Percentiles rank a stretch among this genome's conserved stretches.
Evolutionary conservation across 2,329 filamentous ascomycete species (phyloP).

Genomic region (Neurospora sp.): DNA sequence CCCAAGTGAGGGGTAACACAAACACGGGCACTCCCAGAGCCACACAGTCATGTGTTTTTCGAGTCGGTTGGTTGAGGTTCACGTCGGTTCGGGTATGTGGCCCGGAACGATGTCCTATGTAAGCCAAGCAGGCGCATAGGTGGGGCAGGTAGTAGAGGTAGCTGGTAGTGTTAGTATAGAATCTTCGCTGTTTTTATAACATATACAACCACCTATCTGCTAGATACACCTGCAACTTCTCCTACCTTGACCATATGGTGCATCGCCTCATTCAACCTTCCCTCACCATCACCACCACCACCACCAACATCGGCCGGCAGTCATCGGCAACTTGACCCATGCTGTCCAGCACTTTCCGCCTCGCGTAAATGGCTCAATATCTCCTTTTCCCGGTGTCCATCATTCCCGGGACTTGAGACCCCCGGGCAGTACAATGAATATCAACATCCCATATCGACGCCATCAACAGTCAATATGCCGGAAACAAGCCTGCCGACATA

Average conservation of each 20-base stretch:
- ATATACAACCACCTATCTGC: neutral
- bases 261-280: neutral
- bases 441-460: neutral
- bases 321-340: neutral
- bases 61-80: neutral
- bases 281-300: neutral
- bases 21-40: neutral
- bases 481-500: slow-evolving; percentile 37
- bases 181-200: neutral
- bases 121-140: neutral
- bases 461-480: neutral
- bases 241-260: neutral
- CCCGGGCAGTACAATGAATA: neutral
- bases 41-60: neutral
- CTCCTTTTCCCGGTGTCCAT: neutral
- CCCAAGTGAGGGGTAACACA: neutral
- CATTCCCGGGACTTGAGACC: neutral
- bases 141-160: neutral
- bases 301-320: neutral
- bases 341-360: neutral
- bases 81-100: neutral
- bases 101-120: neutral
- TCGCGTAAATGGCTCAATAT: neutral
- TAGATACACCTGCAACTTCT: neutral
- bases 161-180: neutral